Evolutionary conservation across 805 yeast species (phyloP).

Genomic region (Sugiyamaella smithiae): DNA sequence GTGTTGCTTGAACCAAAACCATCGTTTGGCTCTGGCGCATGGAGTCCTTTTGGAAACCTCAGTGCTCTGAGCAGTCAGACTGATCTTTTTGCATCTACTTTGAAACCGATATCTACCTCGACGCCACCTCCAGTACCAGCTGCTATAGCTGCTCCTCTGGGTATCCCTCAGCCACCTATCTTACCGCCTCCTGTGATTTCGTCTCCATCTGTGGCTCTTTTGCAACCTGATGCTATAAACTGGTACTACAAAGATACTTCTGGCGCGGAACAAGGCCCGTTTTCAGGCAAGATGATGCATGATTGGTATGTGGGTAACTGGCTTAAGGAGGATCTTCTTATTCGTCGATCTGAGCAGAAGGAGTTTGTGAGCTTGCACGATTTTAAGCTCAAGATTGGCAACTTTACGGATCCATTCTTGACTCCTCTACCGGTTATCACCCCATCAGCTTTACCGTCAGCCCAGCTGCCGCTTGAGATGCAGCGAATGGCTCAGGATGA

Average conservation of each 20-base stretch:
- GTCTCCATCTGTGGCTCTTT: slow-evolving; percentile 20
- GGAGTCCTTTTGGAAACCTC: slow-evolving; percentile 7
- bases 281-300: slow-evolving; percentile 70
- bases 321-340: slow-evolving; percentile 49
- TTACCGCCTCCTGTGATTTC: slow-evolving; percentile 23
- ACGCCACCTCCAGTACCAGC: background rate
- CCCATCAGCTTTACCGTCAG: slow-evolving; percentile 1
- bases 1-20: background rate
- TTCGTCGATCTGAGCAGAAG: slow-evolving; percentile 58
- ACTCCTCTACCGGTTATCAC: slow-evolving; percentile 38
- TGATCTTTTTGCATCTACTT: background rate
- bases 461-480: slow-evolving; percentile 4
- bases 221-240: slow-evolving; percentile 43
- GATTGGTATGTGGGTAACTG: slow-evolving; percentile 67
- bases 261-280: slow-evolving; percentile 79
- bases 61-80: background rate
- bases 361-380: slow-evolving; percentile 51
- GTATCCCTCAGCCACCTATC: background rate
- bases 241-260: slow-evolving; percentile 76
- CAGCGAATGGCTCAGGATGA: slow-evolving; percentile 7
- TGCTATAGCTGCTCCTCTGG: background rate
- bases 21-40: background rate
- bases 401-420: slow-evolving; percentile 57
- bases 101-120: background rate
- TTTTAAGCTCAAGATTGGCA: slow-evolving; percentile 49